Conservation (phyloP, 2,329 filamentous ascomycete genomes). For the Penicillium occitanis region DNA sequence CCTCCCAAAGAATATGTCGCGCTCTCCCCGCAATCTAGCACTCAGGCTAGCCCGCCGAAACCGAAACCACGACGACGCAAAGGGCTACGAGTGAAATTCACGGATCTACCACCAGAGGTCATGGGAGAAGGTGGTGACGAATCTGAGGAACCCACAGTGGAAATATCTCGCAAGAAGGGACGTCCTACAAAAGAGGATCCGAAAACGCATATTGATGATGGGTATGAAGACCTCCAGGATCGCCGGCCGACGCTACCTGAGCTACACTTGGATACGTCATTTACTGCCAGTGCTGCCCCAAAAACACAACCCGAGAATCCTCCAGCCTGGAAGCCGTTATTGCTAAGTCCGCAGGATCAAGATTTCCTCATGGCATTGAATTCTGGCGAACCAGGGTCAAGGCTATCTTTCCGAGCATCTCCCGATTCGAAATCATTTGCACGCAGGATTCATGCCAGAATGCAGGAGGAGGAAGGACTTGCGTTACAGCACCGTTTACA, state of each 20-base stretch:
- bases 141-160: conserved; percentile 67
- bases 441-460: conserved; percentile 50
- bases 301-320: conserved; percentile 17
- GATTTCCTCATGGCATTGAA: conserved; percentile 40
- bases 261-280: conserved; percentile 37
- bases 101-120: conserved; percentile 68
- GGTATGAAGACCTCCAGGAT: conserved; percentile 21
- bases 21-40: not conserved
- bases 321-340: conserved; percentile 30
- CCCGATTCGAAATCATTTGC: conserved; percentile 48
- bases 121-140: conserved; percentile 94
- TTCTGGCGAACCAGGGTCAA: conserved; percentile 32
- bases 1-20: conserved; percentile 24
- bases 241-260: conserved; percentile 27
- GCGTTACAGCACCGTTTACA: conserved; percentile 48
- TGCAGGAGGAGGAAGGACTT: conserved; percentile 54
- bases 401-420: conserved; percentile 42
- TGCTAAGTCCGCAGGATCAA: conserved; percentile 37
- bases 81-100: conserved; percentile 73
- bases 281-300: conserved; percentile 25
- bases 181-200: not conserved
- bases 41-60: conserved; percentile 29
- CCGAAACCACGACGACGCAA: conserved; percentile 55
- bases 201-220: not conserved
- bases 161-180: conserved; percentile 60